Percentiles rank a stretch among this genome's conserved stretches.
These are phyloP conservation scores for Fusarium brevicatenulatum DNA, from an alignment of 2,329 filamentous ascomycete species.

Conservation along the genomic window DNA sequence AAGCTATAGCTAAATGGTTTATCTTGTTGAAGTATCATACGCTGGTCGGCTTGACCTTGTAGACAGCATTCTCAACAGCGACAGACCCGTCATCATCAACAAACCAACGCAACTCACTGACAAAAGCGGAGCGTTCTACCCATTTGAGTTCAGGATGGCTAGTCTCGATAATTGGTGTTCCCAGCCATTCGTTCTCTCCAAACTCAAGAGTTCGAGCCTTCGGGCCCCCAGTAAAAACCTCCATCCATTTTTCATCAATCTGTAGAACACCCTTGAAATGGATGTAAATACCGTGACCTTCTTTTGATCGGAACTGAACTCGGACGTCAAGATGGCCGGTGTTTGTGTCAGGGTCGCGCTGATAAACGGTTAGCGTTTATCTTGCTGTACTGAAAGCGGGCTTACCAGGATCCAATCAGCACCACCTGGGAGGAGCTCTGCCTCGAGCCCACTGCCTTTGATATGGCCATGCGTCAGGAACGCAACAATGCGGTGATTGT, in stretches of 20 bases:
- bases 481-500: neutral
- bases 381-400: too few species aligned
- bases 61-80: conserved; percentile 7
- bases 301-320: neutral
- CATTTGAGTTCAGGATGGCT: conserved; percentile 5
- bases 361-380: rapidly evolving
- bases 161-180: neutral
- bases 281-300: neutral
- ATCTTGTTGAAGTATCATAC: rapidly evolving
- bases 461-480: neutral
- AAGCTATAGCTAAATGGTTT: neutral
- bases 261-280: neutral
- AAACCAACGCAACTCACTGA: conserved; percentile 8
- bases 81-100: neutral
- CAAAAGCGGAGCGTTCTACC: conserved; percentile 4
- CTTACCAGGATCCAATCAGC: conserved; percentile 7
- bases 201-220: conserved; percentile 6
- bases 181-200: conserved; percentile 10
- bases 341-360: conserved; percentile 11
- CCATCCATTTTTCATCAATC: conserved; percentile 17
- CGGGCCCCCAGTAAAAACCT: neutral
- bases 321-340: conserved; percentile 6
- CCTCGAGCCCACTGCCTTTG: neutral
- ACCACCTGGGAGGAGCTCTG: neutral
- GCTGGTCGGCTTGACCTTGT: neutral